A percentile compares a stretch with the other conserved stretches of the same genome.
Evolutionary conservation across 352 stramenopile species (phyloP).

Genomic region (Blastocystis sp.): DNA sequence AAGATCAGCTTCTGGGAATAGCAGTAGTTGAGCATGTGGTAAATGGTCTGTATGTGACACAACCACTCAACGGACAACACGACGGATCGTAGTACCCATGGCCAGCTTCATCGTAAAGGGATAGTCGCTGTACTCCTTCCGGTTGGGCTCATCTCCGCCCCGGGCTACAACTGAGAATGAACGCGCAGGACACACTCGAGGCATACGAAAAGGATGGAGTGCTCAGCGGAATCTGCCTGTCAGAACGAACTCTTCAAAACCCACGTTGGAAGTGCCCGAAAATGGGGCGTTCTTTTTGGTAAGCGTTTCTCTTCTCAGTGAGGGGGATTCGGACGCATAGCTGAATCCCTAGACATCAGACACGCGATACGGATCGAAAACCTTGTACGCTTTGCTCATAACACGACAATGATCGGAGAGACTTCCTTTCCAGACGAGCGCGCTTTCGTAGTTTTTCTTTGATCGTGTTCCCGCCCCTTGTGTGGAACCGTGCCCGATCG

Average conservation of each 20-base stretch:
- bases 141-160: background rate
- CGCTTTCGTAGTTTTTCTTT: too few relatives aligned
- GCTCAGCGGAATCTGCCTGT: background rate
- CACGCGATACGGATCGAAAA: too few relatives aligned
- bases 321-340: background rate
- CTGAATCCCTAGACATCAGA: constrained; percentile 6
- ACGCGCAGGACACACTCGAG: background rate
- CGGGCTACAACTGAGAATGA: background rate
- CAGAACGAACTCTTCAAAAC: background rate
- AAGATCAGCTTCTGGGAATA: constrained; percentile 35
- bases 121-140: background rate
- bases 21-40: constrained; percentile 65
- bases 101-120: background rate
- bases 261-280: background rate
- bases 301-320: background rate
- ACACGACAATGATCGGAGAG: too few relatives aligned
- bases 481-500: too few relatives aligned
- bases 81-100: constrained; percentile 59
- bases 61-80: background rate
- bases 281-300: background rate
- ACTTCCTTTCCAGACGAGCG: too few relatives aligned
- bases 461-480: too few relatives aligned
- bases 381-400: too few relatives aligned
- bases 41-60: constrained; percentile 21
- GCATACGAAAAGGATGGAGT: background rate